These are phyloP conservation scores for Plenodomus biglobosus DNA, from an alignment of 2,329 filamentous ascomycete species.

Conservation along the genomic window DNA sequence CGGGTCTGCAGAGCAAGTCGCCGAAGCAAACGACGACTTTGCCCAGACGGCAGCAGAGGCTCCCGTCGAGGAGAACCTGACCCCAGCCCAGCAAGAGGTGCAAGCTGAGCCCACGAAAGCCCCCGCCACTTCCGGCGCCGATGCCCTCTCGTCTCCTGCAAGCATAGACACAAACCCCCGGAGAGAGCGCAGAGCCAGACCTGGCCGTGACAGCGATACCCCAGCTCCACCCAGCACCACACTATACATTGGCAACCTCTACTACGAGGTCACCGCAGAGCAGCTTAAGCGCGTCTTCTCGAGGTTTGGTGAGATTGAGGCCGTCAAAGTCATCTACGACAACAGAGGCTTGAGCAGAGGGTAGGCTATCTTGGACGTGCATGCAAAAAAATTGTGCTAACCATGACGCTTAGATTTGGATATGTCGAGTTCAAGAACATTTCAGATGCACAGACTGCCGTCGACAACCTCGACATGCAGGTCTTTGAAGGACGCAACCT, in stretches of 20 bases:
- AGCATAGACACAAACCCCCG: neutral
- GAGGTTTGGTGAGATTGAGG: slow-evolving; percentile 59
- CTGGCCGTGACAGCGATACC: neutral
- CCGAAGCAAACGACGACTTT: slow-evolving; percentile 33
- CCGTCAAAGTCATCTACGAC: slow-evolving; percentile 61
- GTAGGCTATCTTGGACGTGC: slow-evolving; percentile 46
- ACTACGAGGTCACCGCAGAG: slow-evolving; percentile 66
- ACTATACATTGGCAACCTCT: slow-evolving; percentile 69
- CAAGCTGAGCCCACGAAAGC: slow-evolving; percentile 30
- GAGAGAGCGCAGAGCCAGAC: neutral
- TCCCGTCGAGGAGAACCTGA: slow-evolving; percentile 38
- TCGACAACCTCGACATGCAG: slow-evolving; percentile 60
- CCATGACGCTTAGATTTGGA: slow-evolving; percentile 56
- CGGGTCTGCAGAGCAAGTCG: slow-evolving; percentile 38
- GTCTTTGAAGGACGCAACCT: slow-evolving; percentile 66
- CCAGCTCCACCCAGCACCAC: slow-evolving; percentile 38
- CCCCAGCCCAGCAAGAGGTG: slow-evolving; percentile 27
- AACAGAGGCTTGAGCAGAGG: slow-evolving; percentile 67
- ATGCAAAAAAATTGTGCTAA: slow-evolving; percentile 10
- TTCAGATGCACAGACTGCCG: slow-evolving; percentile 58
- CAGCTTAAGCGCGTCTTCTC: slow-evolving; percentile 62
- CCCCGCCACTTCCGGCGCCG: slow-evolving; percentile 28
- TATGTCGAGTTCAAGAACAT: slow-evolving; percentile 63
- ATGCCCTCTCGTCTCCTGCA: slow-evolving; percentile 25
- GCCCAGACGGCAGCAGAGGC: slow-evolving; percentile 42